phyloP scores from a whole-genome alignment of 805 yeast species.

The Suhomyces vadensis region DNA sequence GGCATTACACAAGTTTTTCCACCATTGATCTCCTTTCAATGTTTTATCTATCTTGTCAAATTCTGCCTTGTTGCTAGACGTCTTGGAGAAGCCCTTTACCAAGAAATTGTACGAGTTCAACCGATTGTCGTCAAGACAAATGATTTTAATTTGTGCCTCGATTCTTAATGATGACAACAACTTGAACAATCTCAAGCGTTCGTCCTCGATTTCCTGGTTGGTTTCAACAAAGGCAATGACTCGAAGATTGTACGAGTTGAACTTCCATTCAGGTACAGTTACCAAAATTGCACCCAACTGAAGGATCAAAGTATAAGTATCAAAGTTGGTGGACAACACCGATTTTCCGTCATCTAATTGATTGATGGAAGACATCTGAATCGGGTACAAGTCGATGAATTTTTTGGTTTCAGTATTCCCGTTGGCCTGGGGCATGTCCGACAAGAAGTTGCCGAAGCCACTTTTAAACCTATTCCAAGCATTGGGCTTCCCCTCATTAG shows the following conservation, averaged over 20 bases:
- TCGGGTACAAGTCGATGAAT: slow-evolving; percentile 89
- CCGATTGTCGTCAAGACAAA: slow-evolving; percentile 60
- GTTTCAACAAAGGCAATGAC: slow-evolving; percentile 90
- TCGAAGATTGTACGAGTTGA: slow-evolving; percentile 63
- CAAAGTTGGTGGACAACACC: slow-evolving; percentile 85
- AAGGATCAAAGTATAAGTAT: slow-evolving; percentile 89
- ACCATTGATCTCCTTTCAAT: slow-evolving; percentile 77
- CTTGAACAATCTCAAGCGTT: slow-evolving; percentile 57
- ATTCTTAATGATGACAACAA: slow-evolving; percentile 79
- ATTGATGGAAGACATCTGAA: slow-evolving; percentile 90
- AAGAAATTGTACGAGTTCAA: slow-evolving; percentile 71
- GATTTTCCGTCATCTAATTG: slow-evolving; percentile 65
- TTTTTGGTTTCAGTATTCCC: slow-evolving; percentile 27
- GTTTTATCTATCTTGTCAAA: slow-evolving; percentile 49
- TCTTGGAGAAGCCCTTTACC: slow-evolving; percentile 61
- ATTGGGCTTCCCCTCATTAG: slow-evolving; percentile 25
- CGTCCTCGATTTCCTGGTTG: slow-evolving; percentile 68
- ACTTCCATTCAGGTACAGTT: slow-evolving; percentile 93
- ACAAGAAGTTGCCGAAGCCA: slow-evolving; percentile 1
- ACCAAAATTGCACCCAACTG: slow-evolving; percentile 91
- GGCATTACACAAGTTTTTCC: slow-evolving; percentile 67
- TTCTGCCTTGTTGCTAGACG: slow-evolving; percentile 22
- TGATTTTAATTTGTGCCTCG: slow-evolving; percentile 74
- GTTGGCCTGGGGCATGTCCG: slow-evolving; percentile 1
- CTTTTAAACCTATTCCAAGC: slow-evolving; percentile 7